phyloP scores from a whole-genome alignment of 2,329 filamentous ascomycete species.

The Hymenoscyphus fructigenus region DNA sequence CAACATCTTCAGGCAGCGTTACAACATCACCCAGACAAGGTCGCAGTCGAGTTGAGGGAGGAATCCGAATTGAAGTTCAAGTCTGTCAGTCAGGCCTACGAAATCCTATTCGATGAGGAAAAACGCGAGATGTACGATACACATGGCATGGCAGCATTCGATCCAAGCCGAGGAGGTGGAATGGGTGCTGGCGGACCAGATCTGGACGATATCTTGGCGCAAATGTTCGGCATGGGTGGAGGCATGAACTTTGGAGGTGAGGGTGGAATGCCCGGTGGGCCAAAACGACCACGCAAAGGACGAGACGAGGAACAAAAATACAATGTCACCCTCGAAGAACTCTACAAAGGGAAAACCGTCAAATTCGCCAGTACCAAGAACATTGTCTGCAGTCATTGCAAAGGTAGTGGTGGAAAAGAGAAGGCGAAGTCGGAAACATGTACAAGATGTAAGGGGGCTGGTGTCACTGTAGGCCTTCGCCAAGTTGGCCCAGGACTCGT shows the following conservation, averaged over 20 bases:
- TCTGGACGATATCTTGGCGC: constrained; percentile 86
- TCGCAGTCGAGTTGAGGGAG: constrained; percentile 78
- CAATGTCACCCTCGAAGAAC: constrained; percentile 85
- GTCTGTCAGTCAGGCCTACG: constrained; percentile 87
- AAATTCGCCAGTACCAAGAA: constrained; percentile 97
- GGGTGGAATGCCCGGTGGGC: constrained; percentile 42
- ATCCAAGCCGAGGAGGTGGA: constrained; percentile 66
- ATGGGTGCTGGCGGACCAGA: constrained; percentile 65
- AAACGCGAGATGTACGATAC: constrained; percentile 90
- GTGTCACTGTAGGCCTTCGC: constrained; percentile 72
- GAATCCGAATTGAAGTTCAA: constrained; percentile 93
- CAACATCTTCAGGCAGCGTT: constrained; percentile 66
- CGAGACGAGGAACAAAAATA: constrained; percentile 88
- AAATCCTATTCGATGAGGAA: constrained; percentile 94
- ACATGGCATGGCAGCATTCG: constrained; percentile 95
- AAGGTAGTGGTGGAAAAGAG: constrained; percentile 86
- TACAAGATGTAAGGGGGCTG: constrained; percentile 79
- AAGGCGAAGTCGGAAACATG: constrained; percentile 84
- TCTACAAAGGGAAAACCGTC: constrained; percentile 98
- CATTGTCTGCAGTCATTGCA: constrained; percentile 82
- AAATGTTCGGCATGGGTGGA: constrained; percentile 84
- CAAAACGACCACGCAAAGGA: constrained; percentile 66
- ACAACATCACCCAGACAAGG: constrained; percentile 92
- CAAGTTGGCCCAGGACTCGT: constrained; percentile 86
- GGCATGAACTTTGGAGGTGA: constrained; percentile 47